phyloP scores from a whole-genome alignment of 129 eudicot genomes.

The Helianthus tuberosus region DNA sequence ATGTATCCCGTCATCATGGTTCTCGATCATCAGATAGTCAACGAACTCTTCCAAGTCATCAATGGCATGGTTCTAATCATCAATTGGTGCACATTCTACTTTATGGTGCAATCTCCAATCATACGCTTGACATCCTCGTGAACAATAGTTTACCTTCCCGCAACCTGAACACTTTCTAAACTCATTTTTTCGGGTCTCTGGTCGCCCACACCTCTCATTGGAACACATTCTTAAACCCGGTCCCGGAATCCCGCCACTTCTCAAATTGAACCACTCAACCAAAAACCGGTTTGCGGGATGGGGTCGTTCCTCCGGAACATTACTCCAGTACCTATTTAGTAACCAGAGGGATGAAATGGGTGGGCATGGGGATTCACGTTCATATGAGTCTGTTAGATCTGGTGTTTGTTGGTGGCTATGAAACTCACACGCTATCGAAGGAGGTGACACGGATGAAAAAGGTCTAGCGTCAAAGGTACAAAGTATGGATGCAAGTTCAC shows the following conservation, averaged over 20 bases:
- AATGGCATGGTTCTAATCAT: constrained; percentile 33
- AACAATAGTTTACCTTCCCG: constrained; percentile 56
- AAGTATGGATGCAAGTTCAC: constrained; percentile 34
- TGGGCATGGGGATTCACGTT: too few relatives aligned
- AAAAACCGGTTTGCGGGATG: constrained; percentile 20
- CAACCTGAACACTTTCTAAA: constrained; percentile 64
- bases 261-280: constrained; percentile 54
- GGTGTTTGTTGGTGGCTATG: too few relatives aligned
- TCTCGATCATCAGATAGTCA: too few relatives aligned
- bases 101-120: constrained; percentile 67
- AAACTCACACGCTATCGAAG: too few relatives aligned
- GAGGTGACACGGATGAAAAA: too few relatives aligned
- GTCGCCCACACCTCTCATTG: constrained; percentile 43
- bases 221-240: constrained; percentile 39
- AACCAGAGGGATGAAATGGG: too few relatives aligned
- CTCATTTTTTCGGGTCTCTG: constrained; percentile 56
- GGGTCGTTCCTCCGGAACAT: too few relatives aligned
- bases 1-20: too few relatives aligned
- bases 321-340: too few relatives aligned
- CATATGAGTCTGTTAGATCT: too few relatives aligned
- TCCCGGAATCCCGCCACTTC: constrained; percentile 3
- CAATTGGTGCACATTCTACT: constrained; percentile 51
- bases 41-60: constrained; percentile 17
- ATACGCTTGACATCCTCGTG: constrained; percentile 68
- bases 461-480: background rate